These are phyloP conservation scores for Gigaspora rosea DNA, from an alignment of 192 early-diverging fungal species.

Conservation along the genomic window DNA sequence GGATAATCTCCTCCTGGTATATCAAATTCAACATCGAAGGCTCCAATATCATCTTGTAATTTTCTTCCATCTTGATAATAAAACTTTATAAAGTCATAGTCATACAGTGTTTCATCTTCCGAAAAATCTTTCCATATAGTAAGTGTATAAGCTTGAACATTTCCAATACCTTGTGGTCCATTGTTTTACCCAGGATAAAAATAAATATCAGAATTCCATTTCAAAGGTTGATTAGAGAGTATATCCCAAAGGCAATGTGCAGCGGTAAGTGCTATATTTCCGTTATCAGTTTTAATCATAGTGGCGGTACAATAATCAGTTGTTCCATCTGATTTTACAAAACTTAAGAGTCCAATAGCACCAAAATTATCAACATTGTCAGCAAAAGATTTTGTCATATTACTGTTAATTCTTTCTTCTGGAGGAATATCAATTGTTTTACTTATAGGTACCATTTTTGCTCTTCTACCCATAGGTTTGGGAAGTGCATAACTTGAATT, in stretches of 20 bases:
- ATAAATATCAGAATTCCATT: neutral
- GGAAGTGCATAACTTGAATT: neutral
- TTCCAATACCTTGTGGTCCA: neutral
- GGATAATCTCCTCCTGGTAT: neutral
- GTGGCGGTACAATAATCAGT: neutral
- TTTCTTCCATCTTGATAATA: neutral
- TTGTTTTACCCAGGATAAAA: constrained; percentile 9
- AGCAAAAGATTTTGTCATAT: neutral
- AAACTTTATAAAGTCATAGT: constrained; percentile 6
- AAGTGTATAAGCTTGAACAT: neutral
- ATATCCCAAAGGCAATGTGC: neutral
- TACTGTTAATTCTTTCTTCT: neutral
- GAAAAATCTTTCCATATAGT: neutral
- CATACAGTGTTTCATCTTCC: neutral
- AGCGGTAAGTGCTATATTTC: constrained; percentile 9
- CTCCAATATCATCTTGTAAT: constrained; percentile 7
- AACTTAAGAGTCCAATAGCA: neutral
- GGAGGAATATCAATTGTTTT: neutral
- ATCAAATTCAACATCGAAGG: neutral
- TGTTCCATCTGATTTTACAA: neutral
- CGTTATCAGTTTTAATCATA: neutral
- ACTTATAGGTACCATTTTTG: neutral
- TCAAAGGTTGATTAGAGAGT: neutral
- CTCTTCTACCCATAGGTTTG: neutral
- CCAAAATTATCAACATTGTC: neutral